These are phyloP conservation scores for Trichoderma sp. DNA, from an alignment of 2,329 filamentous ascomycete genomes.

Conservation along the genomic window DNA sequence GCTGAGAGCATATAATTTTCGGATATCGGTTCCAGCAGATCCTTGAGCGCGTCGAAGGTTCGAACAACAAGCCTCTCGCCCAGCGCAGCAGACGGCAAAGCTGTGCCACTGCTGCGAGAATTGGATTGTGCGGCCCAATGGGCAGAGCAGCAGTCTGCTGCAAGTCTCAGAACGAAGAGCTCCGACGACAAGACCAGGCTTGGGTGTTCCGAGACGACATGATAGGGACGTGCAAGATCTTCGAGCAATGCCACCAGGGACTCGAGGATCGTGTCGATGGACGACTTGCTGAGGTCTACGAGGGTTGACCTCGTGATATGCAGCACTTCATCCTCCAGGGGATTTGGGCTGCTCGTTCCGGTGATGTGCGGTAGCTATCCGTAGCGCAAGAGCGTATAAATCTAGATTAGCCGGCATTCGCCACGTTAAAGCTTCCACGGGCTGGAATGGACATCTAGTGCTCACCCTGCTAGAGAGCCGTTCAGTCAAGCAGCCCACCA, in stretches of 20 bases:
- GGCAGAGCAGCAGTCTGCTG: conserved; percentile 65
- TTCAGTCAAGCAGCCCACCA: conserved; percentile 60
- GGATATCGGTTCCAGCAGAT: conserved; percentile 59
- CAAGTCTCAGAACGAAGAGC: conserved; percentile 62
- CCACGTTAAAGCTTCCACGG: background rate
- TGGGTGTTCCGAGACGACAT: conserved; percentile 54
- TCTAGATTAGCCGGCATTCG: conserved; percentile 1
- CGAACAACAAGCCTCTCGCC: conserved; percentile 55
- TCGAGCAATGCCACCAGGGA: conserved; percentile 60
- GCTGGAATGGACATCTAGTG: background rate
- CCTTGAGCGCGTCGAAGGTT: conserved; percentile 57
- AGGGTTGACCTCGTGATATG: conserved; percentile 62
- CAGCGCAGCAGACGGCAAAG: conserved; percentile 43
- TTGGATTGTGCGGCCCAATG: conserved; percentile 56
- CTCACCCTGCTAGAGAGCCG: conserved; percentile 56
- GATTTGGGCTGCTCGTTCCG: conserved; percentile 57
- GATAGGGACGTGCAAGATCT: conserved; percentile 58
- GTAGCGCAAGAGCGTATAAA: conserved; percentile 31
- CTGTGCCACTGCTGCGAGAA: conserved; percentile 29
- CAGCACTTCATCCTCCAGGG: conserved; percentile 62
- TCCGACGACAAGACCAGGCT: conserved; percentile 64
- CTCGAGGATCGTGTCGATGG: conserved; percentile 57
- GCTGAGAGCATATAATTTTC: conserved; percentile 59
- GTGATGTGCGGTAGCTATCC: conserved; percentile 66
- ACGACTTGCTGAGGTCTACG: conserved; percentile 59